phyloP scores from a whole-genome alignment of 345 rosid species.

The Hevea brasiliensis region DNA sequence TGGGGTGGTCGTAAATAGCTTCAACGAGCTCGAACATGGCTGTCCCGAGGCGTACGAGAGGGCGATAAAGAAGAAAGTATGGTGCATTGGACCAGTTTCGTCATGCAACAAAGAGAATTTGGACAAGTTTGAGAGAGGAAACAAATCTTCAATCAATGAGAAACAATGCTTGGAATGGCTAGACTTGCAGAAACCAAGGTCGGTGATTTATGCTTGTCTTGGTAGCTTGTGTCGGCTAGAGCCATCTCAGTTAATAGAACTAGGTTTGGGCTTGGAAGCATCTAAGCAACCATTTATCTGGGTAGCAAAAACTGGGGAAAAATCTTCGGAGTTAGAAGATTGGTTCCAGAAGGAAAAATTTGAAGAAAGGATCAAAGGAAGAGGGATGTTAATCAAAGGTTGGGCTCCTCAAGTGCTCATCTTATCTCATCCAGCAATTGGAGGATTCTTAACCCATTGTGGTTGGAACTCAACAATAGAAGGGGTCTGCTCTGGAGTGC shows the following conservation, averaged over 20 bases:
- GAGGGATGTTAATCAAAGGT: conserved; percentile 64
- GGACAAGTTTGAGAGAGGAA: conserved; percentile 71
- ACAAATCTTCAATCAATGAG: conserved; percentile 47
- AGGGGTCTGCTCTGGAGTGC: conserved; percentile 57
- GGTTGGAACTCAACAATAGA: conserved; percentile 91
- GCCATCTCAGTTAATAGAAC: conserved; percentile 59
- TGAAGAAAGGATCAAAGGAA: conserved; percentile 54
- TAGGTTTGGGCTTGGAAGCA: conserved; percentile 65
- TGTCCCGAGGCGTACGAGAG: conserved; percentile 41
- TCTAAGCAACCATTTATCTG: conserved; percentile 66
- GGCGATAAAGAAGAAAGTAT: conserved; percentile 50
- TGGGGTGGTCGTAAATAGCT: conserved; percentile 70
- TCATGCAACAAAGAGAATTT: conserved; percentile 37
- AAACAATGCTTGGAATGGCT: conserved; percentile 55
- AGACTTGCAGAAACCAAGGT: conserved; percentile 44
- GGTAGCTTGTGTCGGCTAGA: conserved; percentile 74
- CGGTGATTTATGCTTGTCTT: conserved; percentile 70
- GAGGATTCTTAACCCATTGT: conserved; percentile 78
- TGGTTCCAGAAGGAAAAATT: conserved; percentile 47
- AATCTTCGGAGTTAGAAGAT: conserved; percentile 43
- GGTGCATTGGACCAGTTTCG: conserved; percentile 89
- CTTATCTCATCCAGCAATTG: conserved; percentile 59
- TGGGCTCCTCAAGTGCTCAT: conserved; percentile 89
- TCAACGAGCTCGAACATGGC: conserved; percentile 55
- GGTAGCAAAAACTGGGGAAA: conserved; percentile 57